phyloP scores from a whole-genome alignment of 371 early-diverging fungal genomes.

The Mucor indicus region DNA sequence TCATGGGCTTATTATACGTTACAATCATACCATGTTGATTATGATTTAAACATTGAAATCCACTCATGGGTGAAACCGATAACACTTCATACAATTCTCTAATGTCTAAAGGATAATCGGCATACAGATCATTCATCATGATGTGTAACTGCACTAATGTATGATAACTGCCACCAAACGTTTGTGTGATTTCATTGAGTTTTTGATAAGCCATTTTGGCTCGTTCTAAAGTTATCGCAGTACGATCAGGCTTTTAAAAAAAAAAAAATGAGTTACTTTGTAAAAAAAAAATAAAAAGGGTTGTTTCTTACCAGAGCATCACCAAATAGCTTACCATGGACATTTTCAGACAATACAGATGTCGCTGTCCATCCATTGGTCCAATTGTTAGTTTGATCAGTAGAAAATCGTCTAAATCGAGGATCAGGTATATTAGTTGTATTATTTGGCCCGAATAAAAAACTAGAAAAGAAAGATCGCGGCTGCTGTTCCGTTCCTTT shows the following conservation, averaged over 20 bases:
- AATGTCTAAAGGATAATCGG: conserved; percentile 17
- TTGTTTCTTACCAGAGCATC: conserved; percentile 32
- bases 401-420: conserved; percentile 7
- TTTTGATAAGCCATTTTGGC: conserved; percentile 27
- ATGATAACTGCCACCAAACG: conserved; percentile 10
- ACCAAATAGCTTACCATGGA: conserved; percentile 39
- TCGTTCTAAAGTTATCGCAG: conserved; percentile 18
- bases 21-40: conserved; percentile 18
- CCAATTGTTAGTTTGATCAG: background rate
- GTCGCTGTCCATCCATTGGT: conserved; percentile 41
- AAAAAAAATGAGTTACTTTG: background rate
- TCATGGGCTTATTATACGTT: too few species aligned
- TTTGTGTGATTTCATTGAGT: conserved; percentile 19
- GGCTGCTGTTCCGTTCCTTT: conserved; percentile 2
- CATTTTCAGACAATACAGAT: conserved; percentile 31
- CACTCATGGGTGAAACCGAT: conserved; percentile 10
- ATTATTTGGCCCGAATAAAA: conserved; percentile 28
- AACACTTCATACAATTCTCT: conserved; percentile 18
- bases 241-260: conserved; percentile 6
- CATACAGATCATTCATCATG: conserved; percentile 26
- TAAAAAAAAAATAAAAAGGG: background rate
- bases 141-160: conserved; percentile 24
- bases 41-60: conserved; percentile 23
- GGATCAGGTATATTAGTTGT: background rate
- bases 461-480: conserved; percentile 40